These are phyloP conservation scores for Fusarium sp. DNA, from an alignment of 2,329 filamentous ascomycete species.

Conservation along the genomic window DNA sequence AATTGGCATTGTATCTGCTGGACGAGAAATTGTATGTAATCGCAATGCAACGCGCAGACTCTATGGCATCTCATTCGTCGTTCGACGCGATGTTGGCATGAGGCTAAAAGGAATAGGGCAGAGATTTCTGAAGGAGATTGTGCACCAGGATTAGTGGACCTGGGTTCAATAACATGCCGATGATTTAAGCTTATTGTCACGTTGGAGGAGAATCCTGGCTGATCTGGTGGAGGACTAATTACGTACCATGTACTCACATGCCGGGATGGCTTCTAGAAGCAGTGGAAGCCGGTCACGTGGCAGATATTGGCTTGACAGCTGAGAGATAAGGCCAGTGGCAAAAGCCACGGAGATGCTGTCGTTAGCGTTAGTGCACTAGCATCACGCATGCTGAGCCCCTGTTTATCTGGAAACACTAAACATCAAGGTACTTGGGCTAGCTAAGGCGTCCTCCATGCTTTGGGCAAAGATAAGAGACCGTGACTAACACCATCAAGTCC, in stretches of 20 bases:
- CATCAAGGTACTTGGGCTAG: constrained; percentile 30
- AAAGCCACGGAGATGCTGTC: background rate
- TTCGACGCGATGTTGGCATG: background rate
- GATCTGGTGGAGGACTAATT: constrained; percentile 29
- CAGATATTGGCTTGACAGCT: constrained; percentile 5
- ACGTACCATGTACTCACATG: constrained; percentile 39
- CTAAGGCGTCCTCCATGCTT: constrained; percentile 30
- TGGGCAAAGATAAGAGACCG: constrained; percentile 29
- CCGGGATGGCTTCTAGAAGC: constrained; percentile 37
- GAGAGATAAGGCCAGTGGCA: background rate
- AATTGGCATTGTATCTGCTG: background rate
- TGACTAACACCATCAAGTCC: constrained; percentile 35
- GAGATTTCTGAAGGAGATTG: constrained; percentile 16
- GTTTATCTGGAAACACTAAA: constrained; percentile 16
- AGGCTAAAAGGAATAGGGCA: constrained; percentile 27
- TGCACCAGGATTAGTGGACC: constrained; percentile 24
- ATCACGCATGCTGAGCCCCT: constrained; percentile 1
- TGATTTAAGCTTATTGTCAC: constrained; percentile 44
- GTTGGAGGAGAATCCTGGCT: constrained; percentile 31
- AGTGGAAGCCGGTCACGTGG: constrained; percentile 26
- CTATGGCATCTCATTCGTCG: constrained; percentile 10
- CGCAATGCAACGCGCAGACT: background rate
- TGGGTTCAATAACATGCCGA: constrained; percentile 23
- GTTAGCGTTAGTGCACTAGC: constrained; percentile 24
- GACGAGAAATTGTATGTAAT: constrained; percentile 11